Evolutionary conservation across 371 early-diverging fungal species (phyloP).

Genomic region (Umbelopsis sp.): DNA sequence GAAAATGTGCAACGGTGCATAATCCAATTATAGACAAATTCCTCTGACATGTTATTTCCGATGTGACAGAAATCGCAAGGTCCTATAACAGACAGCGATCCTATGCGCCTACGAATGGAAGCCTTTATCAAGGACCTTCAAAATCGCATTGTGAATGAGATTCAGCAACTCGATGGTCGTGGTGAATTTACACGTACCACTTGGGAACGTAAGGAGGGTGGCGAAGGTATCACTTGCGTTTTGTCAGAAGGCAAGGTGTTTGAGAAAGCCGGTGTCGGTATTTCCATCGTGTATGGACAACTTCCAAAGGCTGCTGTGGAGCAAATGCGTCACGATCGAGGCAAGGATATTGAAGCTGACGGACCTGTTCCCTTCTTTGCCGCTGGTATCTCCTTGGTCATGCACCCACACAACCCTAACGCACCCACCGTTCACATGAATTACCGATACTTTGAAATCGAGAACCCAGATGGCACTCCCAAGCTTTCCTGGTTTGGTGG

Average conservation of each 20-base stretch:
- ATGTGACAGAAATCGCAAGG: slow-evolving; percentile 37
- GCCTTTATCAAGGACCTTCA: slow-evolving; percentile 78
- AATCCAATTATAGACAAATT: neutral
- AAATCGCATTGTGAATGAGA: slow-evolving; percentile 59
- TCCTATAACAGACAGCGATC: slow-evolving; percentile 44
- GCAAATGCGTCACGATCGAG: slow-evolving; percentile 81
- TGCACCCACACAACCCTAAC: slow-evolving; percentile 95
- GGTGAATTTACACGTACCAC: slow-evolving; percentile 70
- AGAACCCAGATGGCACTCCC: slow-evolving; percentile 60
- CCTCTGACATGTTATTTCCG: neutral
- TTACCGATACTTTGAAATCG: slow-evolving; percentile 96
- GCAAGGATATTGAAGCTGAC: slow-evolving; percentile 50
- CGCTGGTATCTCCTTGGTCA: slow-evolving; percentile 90
- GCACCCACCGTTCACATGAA: slow-evolving; percentile 96
- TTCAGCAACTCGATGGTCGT: slow-evolving; percentile 67
- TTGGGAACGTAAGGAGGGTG: slow-evolving; percentile 85
- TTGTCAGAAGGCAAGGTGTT: slow-evolving; percentile 89
- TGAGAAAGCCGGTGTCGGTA: slow-evolving; percentile 95
- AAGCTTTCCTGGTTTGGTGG: slow-evolving; percentile 89
- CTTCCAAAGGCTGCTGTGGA: slow-evolving; percentile 73
- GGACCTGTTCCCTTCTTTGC: slow-evolving; percentile 78
- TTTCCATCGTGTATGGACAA: slow-evolving; percentile 79
- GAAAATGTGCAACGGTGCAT: neutral
- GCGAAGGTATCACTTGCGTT: slow-evolving; percentile 92
- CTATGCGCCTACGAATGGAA: slow-evolving; percentile 88